Evolutionary conservation across 768 basidiomycete genomes (phyloP).

Genomic region (Pulveroboletus sp.): DNA sequence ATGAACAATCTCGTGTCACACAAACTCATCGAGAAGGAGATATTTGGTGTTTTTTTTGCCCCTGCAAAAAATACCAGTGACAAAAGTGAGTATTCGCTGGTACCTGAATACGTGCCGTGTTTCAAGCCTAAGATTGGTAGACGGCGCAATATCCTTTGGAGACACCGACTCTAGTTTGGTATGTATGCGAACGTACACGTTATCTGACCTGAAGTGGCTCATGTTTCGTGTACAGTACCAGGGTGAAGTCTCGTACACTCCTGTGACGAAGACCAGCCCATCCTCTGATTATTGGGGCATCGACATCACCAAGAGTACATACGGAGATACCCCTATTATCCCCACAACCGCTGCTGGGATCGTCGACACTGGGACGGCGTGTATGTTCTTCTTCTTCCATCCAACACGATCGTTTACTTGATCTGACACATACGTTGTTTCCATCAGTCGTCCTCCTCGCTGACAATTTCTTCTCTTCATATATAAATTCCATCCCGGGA

Average conservation of each 20-base stretch:
- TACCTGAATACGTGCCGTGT: neutral
- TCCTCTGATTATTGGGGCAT: constrained; percentile 23
- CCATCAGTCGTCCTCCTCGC: constrained; percentile 17
- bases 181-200: neutral
- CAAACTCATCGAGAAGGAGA: constrained; percentile 9
- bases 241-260: constrained; percentile 18
- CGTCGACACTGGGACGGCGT: constrained; percentile 28
- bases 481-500: constrained; percentile 15
- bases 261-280: constrained; percentile 20
- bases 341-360: constrained; percentile 19
- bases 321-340: constrained; percentile 9
- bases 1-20: constrained; percentile 20
- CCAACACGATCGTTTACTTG: neutral
- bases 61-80: constrained; percentile 13
- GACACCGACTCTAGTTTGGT: constrained; percentile 10
- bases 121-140: neutral
- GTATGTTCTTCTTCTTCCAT: constrained; percentile 3
- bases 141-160: constrained; percentile 19
- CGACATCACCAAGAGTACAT: constrained; percentile 11
- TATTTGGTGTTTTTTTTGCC: constrained; percentile 19
- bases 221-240: constrained; percentile 4
- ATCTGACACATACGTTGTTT: neutral
- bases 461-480: constrained; percentile 7
- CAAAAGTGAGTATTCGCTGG: constrained; percentile 7
- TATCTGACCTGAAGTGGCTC: neutral